phyloP scores from a whole-genome alignment of 2,329 filamentous ascomycete genomes.

The Penicillium oxalicum region DNA sequence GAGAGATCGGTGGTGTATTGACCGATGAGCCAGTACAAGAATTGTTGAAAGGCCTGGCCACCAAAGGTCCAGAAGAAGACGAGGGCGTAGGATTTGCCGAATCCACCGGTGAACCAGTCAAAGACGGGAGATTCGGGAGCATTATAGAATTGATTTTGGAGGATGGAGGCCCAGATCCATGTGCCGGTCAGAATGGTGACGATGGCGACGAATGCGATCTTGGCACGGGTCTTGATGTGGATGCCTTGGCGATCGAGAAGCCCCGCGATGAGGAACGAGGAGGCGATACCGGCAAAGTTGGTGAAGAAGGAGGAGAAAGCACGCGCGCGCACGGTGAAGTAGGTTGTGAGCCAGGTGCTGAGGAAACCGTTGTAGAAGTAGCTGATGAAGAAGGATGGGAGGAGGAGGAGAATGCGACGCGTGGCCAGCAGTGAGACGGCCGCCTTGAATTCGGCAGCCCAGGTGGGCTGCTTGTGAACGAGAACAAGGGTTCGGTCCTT shows the following conservation, averaged over 20 bases:
- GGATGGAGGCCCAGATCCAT: constrained; percentile 21
- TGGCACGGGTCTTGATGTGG: constrained; percentile 21
- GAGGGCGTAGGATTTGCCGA: constrained; percentile 19
- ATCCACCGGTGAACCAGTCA: constrained; percentile 21
- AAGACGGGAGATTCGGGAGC: constrained; percentile 15
- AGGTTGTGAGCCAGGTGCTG: constrained; percentile 21
- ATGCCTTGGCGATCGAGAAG: constrained; percentile 21
- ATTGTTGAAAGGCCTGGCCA: constrained; percentile 22
- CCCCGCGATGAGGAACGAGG: constrained; percentile 18
- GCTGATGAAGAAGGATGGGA: constrained; percentile 27
- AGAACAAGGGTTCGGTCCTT: constrained; percentile 19
- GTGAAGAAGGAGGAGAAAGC: constrained; percentile 24
- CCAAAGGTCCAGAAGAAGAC: constrained; percentile 22
- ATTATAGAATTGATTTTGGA: constrained; percentile 20
- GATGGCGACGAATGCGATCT: constrained; percentile 16
- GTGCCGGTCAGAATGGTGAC: constrained; percentile 15
- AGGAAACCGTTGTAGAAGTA: constrained; percentile 28
- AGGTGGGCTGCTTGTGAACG: constrained; percentile 17
- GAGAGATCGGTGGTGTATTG: constrained; percentile 23
- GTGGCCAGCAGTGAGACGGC: constrained; percentile 15
- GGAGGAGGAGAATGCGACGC: constrained; percentile 18
- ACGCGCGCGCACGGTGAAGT: constrained; percentile 21
- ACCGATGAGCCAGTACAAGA: constrained; percentile 23
- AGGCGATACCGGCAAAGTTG: constrained; percentile 20
- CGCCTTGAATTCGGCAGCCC: constrained; percentile 20